Base-by-base conservation (phyloP, 208 protist genomes). In the Herpetomonas tarakana region DNA sequence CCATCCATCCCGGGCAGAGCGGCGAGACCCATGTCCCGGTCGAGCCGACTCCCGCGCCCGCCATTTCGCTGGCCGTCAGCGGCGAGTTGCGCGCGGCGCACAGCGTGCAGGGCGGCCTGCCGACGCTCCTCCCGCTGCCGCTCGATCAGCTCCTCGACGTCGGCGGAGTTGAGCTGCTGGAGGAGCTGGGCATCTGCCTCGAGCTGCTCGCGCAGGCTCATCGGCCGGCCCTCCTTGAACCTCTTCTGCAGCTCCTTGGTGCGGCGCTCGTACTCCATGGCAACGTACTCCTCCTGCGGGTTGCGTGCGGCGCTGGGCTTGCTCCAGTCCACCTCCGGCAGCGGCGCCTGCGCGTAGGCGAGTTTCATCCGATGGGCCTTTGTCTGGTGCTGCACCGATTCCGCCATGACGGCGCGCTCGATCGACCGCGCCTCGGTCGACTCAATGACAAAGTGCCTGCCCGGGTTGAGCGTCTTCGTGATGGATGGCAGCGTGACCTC, bases 181-280 rank as follows among this genome's bases (percentile, higher is more conserved):
- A 83, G 65, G 58, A 96, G 54, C 52, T 87, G 72, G 35, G 71
- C 65, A 39, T 96, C 89, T 35, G 86, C 64, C 60, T 74, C 76
- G 45, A 96, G 68, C 67, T 96, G 89, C 73, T 96, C 83, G 16
- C 73, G 73, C 50, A 96, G 67, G 12, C 82, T 83, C 79, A 93
- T 89, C 12, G 83, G 89, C 25, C 74, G 65, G 12, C 89, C 89
- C 29, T 91, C 84, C 57, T 76, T 81, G 24, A 66, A 58, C 16
- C 85, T 78, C 31, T 76, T 78, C 25, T 78, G 74, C 50, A 96
- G 88, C 47, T 84, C 71, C 57, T 83, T 84, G 44, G 76, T 47
- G 25, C 86, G 86, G 38, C 70, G 64, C 21, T 90, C 74, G 62
- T 92, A 91, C 70, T 92, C 81, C n/a, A 74, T 78, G 22, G 68